Evolutionary conservation across 2,329 filamentous ascomycete species (phyloP).

Genomic region (Colletotrichum theobromicola): DNA sequence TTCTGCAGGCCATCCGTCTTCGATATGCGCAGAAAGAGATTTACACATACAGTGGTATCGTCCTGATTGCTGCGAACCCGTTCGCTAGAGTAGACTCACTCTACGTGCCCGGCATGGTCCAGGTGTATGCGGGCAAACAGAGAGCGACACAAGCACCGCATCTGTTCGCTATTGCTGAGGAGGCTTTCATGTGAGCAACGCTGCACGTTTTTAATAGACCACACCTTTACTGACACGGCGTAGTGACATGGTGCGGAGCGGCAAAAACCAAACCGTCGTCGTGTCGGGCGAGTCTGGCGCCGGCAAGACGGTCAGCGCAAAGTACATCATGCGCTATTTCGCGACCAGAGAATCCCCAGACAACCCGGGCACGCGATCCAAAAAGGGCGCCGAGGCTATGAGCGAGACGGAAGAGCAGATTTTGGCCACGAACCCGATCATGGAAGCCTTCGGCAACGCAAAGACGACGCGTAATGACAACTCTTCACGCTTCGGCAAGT

Average conservation of each 20-base stretch:
- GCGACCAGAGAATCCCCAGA: conserved; percentile 95
- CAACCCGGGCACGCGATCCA: conserved; percentile 78
- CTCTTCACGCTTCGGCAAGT: conserved; percentile 98
- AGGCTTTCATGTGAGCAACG: conserved; percentile 87
- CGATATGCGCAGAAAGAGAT: conserved; percentile 99
- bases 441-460: conserved; percentile 99
- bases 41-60: conserved; percentile 99
- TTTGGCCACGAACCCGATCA: conserved; percentile 96
- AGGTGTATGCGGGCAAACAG: conserved; percentile 97
- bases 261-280: conserved; percentile 96
- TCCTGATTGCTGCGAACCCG: conserved; percentile 97
- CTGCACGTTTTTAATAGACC: neutral
- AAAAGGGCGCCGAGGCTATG: conserved; percentile 80
- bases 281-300: conserved; percentile 99
- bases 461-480: conserved; percentile 99
- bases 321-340: conserved; percentile 99
- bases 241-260: conserved; percentile 95
- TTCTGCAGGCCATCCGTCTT: conserved; percentile 95
- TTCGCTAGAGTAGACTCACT: conserved; percentile 97
- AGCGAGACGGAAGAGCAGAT: conserved; percentile 99
- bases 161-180: conserved; percentile 97
- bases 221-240: conserved; percentile 38
- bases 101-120: conserved; percentile 99
- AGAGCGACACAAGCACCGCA: conserved; percentile 96
- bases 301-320: conserved; percentile 98